Evolutionary conservation across 2,329 filamentous ascomycete species (phyloP).

Genomic region (Epichloe glyceriae): DNA sequence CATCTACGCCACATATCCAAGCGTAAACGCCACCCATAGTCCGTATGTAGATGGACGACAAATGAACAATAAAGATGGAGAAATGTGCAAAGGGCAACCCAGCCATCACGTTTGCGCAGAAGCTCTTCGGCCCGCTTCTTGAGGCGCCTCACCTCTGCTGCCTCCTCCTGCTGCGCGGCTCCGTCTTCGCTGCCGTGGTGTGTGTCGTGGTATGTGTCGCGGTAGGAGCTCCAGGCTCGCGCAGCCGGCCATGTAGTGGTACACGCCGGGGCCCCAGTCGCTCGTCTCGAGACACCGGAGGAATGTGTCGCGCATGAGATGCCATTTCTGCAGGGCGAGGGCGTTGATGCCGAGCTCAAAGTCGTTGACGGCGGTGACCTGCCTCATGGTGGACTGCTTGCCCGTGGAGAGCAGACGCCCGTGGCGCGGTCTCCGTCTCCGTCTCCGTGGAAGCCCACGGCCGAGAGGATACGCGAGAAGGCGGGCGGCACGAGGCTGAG

Average conservation of each 20-base stretch:
- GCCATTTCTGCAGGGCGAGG: slow-evolving; percentile 70
- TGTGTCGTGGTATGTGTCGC: slow-evolving; percentile 36
- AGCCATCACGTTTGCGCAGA: slow-evolving; percentile 52
- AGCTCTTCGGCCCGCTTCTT: slow-evolving; percentile 55
- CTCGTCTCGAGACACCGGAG: slow-evolving; percentile 65
- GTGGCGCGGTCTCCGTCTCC: slow-evolving; percentile 60
- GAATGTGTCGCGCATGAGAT: slow-evolving; percentile 61
- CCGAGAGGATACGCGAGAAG: slow-evolving; percentile 72
- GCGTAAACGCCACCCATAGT: too few relatives aligned
- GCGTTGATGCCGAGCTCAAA: slow-evolving; percentile 73
- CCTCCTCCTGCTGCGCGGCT: background rate
- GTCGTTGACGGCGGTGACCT: slow-evolving; percentile 70
- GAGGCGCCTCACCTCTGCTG: slow-evolving; percentile 36
- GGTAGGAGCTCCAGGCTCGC: slow-evolving; percentile 71
- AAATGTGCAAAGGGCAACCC: too few relatives aligned
- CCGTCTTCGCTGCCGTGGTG: slow-evolving; percentile 17
- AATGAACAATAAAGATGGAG: too few relatives aligned
- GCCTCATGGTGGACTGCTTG: slow-evolving; percentile 62
- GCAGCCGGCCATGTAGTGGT: slow-evolving; percentile 75
- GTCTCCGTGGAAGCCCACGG: slow-evolving; percentile 86
- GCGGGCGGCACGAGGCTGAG: slow-evolving; percentile 89
- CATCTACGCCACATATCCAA: too few relatives aligned
- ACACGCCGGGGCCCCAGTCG: slow-evolving; percentile 80
- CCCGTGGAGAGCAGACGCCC: slow-evolving; percentile 56
- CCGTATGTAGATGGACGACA: too few relatives aligned